Evolutionary conservation across 495 filamentous ascomycete genomes (phyloP), one percentile per base, ranked within the genome.

Genomic region (Daldinia concentrica): DNA sequence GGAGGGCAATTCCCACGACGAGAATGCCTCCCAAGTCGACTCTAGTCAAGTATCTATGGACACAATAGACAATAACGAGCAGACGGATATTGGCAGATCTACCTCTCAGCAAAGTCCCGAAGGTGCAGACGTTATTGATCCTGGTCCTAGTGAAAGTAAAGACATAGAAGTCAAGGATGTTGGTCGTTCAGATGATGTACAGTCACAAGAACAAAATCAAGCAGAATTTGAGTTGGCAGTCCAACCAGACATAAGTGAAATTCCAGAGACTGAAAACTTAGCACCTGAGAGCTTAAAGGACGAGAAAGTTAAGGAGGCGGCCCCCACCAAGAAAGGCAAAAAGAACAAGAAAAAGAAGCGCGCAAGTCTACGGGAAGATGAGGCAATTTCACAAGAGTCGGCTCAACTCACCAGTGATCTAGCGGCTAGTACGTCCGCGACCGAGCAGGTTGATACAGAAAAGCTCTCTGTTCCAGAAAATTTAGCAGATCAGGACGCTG

Each of bases 21-120:
- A 64, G 7, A n/a, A 17, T 12, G 51, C 39, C 37, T 0, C 48
- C 4, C 66, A 69, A 56, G 61, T 64, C 26, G 72, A 77, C 19
- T 11, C 12, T 0, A 54, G 19, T 45, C 27, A 69, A 32, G 43
- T 17, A 45, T 34, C 52, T 58, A 22, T 29, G 29, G 60, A 66
- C 30, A 54, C 15, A 22, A 41, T 36, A 14, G 8, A 26, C 36
- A 43, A 15, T 32, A 62, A 58, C 7, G 58, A 71, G 17, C 41
- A 32, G 34, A 12, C 43, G 30, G 66, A 73, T 27, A 66, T 66
- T 51, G 50, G 62, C 50, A 36, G 48, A 22, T 45, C 52, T 52
- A 59, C 65, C 43, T 22, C 50, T 27, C 36, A 62, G 39, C 26
- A 57, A 24, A 57, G 19, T 5, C 19, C 32, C 29, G 45, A 61